These are phyloP conservation scores for Eremomyces bilateralis DNA, from an alignment of 495 filamentous ascomycete genomes.

Conservation along the genomic window DNA sequence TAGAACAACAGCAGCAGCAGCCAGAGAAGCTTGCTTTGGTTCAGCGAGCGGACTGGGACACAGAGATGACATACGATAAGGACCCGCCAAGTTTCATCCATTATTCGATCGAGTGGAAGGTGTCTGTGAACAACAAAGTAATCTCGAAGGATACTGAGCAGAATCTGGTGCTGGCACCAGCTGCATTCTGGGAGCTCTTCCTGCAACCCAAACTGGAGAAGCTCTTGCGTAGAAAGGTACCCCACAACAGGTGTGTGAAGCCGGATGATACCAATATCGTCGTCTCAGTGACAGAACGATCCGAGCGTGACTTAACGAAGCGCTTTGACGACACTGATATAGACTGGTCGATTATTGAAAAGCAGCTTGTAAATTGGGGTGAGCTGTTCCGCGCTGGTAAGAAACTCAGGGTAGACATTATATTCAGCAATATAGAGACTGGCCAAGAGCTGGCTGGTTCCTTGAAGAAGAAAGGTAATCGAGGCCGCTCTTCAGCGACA, in stretches of 20 bases:
- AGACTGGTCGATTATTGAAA: too few relatives aligned
- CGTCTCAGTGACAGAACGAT: constrained; percentile 2
- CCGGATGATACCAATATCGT: constrained; percentile 1
- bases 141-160: constrained; percentile 18
- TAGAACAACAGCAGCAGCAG: too few relatives aligned
- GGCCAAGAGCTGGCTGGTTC: too few relatives aligned
- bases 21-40: constrained; percentile 1
- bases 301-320: too few relatives aligned
- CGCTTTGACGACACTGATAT: too few relatives aligned
- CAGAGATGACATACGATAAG: constrained; percentile 14
- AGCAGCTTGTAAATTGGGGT: too few relatives aligned
- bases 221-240: constrained; percentile 1
- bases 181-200: constrained; percentile 12
- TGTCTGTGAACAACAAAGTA: constrained; percentile 16
- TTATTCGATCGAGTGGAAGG: constrained; percentile 21
- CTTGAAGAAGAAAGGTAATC: too few relatives aligned
- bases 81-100: constrained; percentile 16
- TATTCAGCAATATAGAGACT: too few relatives aligned
- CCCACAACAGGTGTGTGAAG: neutral
- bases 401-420: too few relatives aligned
- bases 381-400: too few relatives aligned
- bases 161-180: constrained; percentile 12
- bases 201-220: constrained; percentile 1
- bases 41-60: constrained; percentile 7
- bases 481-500: too few relatives aligned